Percentiles rank a stretch among this genome's conserved stretches.
phyloP scores from a whole-genome alignment of 331 rosid species.

The Spiraea crenata region DNA sequence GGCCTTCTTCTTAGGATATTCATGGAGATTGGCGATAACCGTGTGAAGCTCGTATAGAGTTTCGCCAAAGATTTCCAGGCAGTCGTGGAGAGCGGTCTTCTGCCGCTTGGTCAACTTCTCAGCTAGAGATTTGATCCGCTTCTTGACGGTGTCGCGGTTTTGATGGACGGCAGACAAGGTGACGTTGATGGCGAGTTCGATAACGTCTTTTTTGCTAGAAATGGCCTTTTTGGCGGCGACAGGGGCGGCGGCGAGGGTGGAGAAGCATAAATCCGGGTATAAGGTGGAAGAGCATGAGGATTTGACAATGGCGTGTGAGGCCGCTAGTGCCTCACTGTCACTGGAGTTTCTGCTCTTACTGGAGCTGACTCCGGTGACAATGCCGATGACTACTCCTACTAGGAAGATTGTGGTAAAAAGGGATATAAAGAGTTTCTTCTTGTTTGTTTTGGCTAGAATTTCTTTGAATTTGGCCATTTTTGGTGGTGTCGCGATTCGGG shows the following conservation, averaged over 20 bases:
- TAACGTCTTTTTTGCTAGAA: conserved; percentile 44
- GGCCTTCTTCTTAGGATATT: conserved; percentile 49
- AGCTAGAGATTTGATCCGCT: conserved; percentile 23
- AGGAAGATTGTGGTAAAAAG: conserved; percentile 42
- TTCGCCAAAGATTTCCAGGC: conserved; percentile 61
- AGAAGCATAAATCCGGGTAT: conserved; percentile 71
- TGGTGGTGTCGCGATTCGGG: too few species aligned
- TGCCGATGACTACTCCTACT: conserved; percentile 34
- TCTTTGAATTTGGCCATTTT: too few species aligned
- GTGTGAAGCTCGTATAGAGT: conserved; percentile 62
- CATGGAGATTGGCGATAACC: conserved; percentile 35
- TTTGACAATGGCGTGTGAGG: conserved; percentile 56
- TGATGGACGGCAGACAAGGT: conserved; percentile 46
- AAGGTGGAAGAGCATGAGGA: conserved; percentile 61
- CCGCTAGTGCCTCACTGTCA: conserved; percentile 1
- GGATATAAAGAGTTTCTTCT: conserved; percentile 40
- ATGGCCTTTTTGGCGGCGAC: conserved; percentile 26
- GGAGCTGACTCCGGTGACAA: conserved; percentile 43
- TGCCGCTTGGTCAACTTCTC: conserved; percentile 42
- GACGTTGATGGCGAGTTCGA: conserved; percentile 43
- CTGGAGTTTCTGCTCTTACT: conserved; percentile 1
- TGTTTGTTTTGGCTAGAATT: background rate
- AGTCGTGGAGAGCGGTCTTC: conserved; percentile 69
- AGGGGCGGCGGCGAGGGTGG: conserved; percentile 37
- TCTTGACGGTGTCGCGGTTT: conserved; percentile 44